Evolutionary conservation across 192 early-diverging fungal species (phyloP), one percentile per base, ranked within the genome.

Genomic region (Entophlyctis helioformis): DNA sequence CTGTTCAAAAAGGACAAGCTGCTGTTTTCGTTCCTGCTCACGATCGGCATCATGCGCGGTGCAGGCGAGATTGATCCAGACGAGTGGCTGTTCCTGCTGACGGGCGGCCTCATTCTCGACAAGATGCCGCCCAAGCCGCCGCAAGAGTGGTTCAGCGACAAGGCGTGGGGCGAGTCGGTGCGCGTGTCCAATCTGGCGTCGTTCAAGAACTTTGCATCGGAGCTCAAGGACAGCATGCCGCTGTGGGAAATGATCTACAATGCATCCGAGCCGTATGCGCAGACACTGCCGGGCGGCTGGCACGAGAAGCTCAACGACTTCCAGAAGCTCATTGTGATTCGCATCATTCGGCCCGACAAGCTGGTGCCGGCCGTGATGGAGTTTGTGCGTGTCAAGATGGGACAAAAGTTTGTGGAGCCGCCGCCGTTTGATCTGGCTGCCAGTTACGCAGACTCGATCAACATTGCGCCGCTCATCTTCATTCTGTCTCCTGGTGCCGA

Each of bases 1-100:
- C 50, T 77, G 15, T 77, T 77, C 56, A 77, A 77, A 41, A 78
- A 78, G 42, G 74, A 77, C 50, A 77, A 77, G 47, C 64, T 77
- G 5, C 56, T 77, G 26, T 74, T 77, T 44, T 78, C 74, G 5
- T 78, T 77, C 42, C 41, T 77, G n/a, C 62, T 77, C 11, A 74
- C 69, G 44, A 63, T 73, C 36, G 74, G 74, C 11, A 32, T 77
- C 11, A 76, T 77, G 69, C 51, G 54, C 36, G 65, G 62, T 18
- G 18, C 51, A 27, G 57, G 54, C 27, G 74, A 77, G 43, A 64
- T 77, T 25, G 74, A 77, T 40, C 32, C 32, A 3, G 74, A 77
- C 21, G 74, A 77, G 47, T 77, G 74, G 74, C 58, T 66, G 56
- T 77, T 77, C 50, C 44, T 77, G 20, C 51, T 77, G n/a, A 77